Evolutionary conservation across 176 grass and related monocot species (phyloP).

Genomic region (maize (Zea mays)): DNA sequence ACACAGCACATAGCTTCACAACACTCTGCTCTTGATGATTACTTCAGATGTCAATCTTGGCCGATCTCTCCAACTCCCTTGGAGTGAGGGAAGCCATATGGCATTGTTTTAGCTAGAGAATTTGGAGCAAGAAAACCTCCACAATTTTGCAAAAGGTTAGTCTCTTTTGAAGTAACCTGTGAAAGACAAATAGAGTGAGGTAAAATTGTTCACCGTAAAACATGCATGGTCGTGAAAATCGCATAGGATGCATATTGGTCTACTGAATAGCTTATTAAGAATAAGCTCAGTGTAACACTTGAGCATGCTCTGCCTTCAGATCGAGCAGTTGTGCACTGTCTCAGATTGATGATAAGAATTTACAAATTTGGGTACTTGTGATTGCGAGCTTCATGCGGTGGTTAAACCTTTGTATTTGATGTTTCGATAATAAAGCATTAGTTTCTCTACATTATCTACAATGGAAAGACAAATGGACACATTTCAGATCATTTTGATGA

Average conservation of each 20-base stretch:
- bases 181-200: background rate
- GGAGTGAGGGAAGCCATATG: background rate
- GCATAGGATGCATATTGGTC: slow-evolving; percentile 41
- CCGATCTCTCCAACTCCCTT: background rate
- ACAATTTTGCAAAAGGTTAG: background rate
- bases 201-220: background rate
- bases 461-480: background rate
- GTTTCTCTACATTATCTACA: background rate
- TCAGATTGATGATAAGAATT: background rate
- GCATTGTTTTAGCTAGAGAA: background rate
- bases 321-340: background rate
- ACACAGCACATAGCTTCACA: background rate
- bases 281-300: slow-evolving; percentile 54
- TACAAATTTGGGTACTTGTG: background rate
- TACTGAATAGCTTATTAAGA: slow-evolving; percentile 49
- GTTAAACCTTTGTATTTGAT: slow-evolving; percentile 3
- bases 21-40: background rate
- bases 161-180: background rate
- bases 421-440: background rate
- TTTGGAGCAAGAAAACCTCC: background rate
- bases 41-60: background rate
- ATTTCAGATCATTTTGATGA: background rate
- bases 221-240: background rate
- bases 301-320: slow-evolving; percentile 53
- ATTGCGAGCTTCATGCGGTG: background rate